Evolutionary conservation across 169 alveolate genomes (phyloP), one percentile per base, ranked within the genome.

Genomic region (Eimeria sp.): DNA sequence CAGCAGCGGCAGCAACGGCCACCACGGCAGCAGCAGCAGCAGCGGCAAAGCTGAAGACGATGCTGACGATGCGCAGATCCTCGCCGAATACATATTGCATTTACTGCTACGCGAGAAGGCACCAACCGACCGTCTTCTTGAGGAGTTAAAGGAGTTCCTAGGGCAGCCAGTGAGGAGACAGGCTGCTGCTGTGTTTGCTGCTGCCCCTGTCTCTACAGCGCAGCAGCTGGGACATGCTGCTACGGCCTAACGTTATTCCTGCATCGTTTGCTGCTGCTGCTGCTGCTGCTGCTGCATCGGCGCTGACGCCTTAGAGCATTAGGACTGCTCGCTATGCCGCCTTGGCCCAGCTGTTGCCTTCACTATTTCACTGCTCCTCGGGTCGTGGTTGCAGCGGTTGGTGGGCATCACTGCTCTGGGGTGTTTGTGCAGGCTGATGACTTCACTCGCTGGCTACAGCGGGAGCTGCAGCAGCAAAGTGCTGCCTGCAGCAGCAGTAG

Each of bases 401-500:
- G 11, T 33, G 62, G 62, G 27, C 20, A 20, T 46, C n/a, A 23
- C 64, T 60, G 56, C 62, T 56, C 11, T 58, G 52, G 77, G 77
- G 93, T 66, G 54, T 87, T 52, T 37, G 46, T 64, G 78, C 93
- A 87, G 93, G 93, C 93, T 27, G 93, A 87, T 33, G 93, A 87
- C 78, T 87, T 87, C 82, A 87, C 93, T 37, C 93, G 93, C 43
- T 87, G 93, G 93, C 93, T 87, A 23, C 93, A 87, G 93, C 78
- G 93, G 80, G 93, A 87, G 93, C 93, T 87, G 93, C 93, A 87
- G 93, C 93, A 87, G 46, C 93, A 87, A 52, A 87, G 93, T 52
- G 93, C 93, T 40, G 93, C 93, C 58, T 87, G 93, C 82, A 52
- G 93, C 93, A 87, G 93, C 93, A 58, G 95, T 88, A 89, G 95